These are phyloP conservation scores for Avena insularis DNA, from an alignment of 176 grass and related monocot species.

Conservation along the genomic window DNA sequence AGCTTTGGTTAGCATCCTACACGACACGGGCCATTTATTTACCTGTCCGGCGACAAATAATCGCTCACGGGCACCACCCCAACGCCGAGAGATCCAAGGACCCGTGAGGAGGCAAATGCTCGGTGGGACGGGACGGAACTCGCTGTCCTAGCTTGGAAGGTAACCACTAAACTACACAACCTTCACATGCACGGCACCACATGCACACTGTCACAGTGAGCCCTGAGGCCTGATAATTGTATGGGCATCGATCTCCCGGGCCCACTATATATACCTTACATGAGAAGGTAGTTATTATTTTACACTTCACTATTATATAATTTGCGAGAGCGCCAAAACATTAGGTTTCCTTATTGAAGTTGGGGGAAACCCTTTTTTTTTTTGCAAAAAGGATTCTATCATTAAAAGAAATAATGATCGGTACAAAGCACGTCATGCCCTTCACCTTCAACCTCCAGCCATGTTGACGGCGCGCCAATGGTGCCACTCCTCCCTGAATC, in stretches of 20 bases:
- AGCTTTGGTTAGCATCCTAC: slow-evolving; percentile 15
- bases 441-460: no score
- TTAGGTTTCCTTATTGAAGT: no score
- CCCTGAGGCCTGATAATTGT: slow-evolving; percentile 5
- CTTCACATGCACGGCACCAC: background rate
- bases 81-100: background rate
- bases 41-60: slow-evolving; percentile 2
- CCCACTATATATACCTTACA: background rate
- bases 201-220: background rate
- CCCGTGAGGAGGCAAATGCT: slow-evolving; percentile 16
- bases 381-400: no score
- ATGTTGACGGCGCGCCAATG: no score
- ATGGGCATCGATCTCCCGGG: background rate
- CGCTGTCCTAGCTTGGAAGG: background rate
- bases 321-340: no score
- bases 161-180: background rate
- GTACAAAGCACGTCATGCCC: no score
- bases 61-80: slow-evolving; percentile 2
- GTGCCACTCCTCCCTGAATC: no score
- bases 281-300: background rate
- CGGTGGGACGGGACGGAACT: slow-evolving; percentile 16
- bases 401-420: no score
- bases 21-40: slow-evolving; percentile 18
- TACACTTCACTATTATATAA: no score
- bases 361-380: no score